Evolutionary conservation across 2,329 filamentous ascomycete species (phyloP).

Genomic region (Keithomyces neogunnii): DNA sequence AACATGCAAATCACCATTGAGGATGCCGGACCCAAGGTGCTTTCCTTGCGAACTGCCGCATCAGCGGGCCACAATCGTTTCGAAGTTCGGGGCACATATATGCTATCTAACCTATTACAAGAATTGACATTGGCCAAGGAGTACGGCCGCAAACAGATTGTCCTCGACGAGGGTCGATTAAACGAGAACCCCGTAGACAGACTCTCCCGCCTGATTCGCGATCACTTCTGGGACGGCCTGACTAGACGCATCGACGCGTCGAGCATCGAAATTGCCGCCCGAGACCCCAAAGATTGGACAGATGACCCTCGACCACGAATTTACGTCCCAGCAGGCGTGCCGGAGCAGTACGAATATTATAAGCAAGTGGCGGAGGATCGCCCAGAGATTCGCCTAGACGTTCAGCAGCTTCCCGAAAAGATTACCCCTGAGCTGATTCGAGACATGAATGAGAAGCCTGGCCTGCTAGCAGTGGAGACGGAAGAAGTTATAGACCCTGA

Average conservation of each 20-base stretch:
- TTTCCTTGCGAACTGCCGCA: constrained; percentile 74
- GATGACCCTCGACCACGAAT: constrained; percentile 81
- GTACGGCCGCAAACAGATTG: constrained; percentile 79
- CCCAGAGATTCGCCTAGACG: constrained; percentile 81
- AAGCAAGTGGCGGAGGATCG: constrained; percentile 65
- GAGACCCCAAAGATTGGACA: constrained; percentile 94
- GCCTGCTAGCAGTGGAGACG: constrained; percentile 84
- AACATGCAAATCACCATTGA: constrained; percentile 99
- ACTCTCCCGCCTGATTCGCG: constrained; percentile 75
- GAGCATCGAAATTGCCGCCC: constrained; percentile 76
- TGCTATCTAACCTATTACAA: constrained; percentile 92
- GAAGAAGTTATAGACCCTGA: constrained; percentile 59
- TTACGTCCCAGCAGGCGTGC: constrained; percentile 77
- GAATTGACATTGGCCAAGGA: constrained; percentile 90
- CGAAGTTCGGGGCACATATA: constrained; percentile 91
- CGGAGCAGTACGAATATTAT: constrained; percentile 88
- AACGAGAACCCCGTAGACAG: constrained; percentile 94
- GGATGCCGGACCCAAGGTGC: constrained; percentile 84
- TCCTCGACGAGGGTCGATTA: constrained; percentile 82
- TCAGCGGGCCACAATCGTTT: constrained; percentile 82
- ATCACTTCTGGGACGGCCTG: constrained; percentile 87
- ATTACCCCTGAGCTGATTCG: constrained; percentile 76
- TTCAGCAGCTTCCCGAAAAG: constrained; percentile 65
- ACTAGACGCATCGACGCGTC: constrained; percentile 86
- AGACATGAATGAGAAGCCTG: constrained; percentile 79